These are phyloP conservation scores for Stipa capillata DNA, from an alignment of 176 grass and related monocot genomes.

Conservation along the genomic window DNA sequence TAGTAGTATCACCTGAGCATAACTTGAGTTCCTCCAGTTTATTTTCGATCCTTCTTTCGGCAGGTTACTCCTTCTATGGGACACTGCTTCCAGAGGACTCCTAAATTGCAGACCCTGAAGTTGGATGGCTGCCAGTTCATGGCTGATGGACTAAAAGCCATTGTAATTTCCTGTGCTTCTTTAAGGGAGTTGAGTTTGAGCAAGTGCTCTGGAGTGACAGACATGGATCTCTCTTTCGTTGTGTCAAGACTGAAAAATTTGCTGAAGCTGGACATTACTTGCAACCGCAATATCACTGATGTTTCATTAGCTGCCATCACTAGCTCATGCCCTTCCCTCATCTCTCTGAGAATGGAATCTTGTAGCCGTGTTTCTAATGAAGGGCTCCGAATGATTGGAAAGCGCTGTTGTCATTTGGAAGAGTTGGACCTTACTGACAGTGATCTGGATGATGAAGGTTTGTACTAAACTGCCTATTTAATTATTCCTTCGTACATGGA, in stretches of 20 bases:
- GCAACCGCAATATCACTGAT: conserved; percentile 38
- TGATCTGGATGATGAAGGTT: conserved; percentile 87
- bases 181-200: conserved; percentile 69
- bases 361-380: conserved; percentile 49
- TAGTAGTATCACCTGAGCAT: background rate
- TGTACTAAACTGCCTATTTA: no score
- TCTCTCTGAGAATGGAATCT: conserved; percentile 49
- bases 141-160: conserved; percentile 40
- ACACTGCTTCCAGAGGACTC: conserved; percentile 30
- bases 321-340: conserved; percentile 56
- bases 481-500: background rate
- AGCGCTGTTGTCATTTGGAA: conserved; percentile 43
- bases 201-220: conserved; percentile 73
- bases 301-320: conserved; percentile 39
- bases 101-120: conserved; percentile 52
- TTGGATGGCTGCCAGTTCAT: conserved; percentile 68
- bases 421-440: conserved; percentile 78
- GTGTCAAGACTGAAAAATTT: conserved; percentile 32
- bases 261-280: conserved; percentile 43
- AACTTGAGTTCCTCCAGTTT: background rate
- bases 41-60: conserved; percentile 4
- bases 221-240: conserved; percentile 50
- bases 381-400: conserved; percentile 65
- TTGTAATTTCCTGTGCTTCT: conserved; percentile 51
- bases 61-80: conserved; percentile 52